phyloP scores from a whole-genome alignment of 495 filamentous ascomycete species.

The Rhypophila decipiens region DNA sequence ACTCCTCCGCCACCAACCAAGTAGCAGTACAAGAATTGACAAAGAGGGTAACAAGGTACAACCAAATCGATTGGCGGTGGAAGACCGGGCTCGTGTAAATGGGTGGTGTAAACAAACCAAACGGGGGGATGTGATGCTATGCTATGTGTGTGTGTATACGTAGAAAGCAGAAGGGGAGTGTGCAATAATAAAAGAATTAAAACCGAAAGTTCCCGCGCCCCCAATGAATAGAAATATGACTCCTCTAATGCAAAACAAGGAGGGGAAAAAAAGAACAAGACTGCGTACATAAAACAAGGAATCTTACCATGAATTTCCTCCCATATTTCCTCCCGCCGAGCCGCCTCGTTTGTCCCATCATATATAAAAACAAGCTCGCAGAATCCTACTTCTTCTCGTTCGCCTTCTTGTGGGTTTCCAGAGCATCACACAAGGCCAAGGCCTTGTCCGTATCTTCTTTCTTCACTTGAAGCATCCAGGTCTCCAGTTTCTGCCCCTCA shows the following conservation, averaged over 20 bases:
- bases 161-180: too few relatives aligned
- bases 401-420: slow-evolving; percentile 43
- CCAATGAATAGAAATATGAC: too few relatives aligned
- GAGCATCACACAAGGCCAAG: slow-evolving; percentile 36
- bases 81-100: too few relatives aligned
- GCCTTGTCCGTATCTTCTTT: slow-evolving; percentile 37
- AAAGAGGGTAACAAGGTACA: too few relatives aligned
- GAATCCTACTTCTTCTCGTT: slow-evolving; percentile 29
- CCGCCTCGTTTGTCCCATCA: neutral
- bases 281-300: neutral
- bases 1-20: too few relatives aligned
- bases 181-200: too few relatives aligned
- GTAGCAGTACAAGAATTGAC: too few relatives aligned
- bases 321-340: neutral
- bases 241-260: neutral
- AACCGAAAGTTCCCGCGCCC: too few relatives aligned
- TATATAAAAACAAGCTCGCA: neutral
- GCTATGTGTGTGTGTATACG: too few relatives aligned
- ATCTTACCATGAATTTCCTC: neutral
- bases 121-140: too few relatives aligned
- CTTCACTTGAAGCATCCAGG: slow-evolving; percentile 62
- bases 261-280: neutral
- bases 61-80: too few relatives aligned
- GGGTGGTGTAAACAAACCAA: too few relatives aligned
- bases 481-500: slow-evolving; percentile 45